phyloP scores from a whole-genome alignment of 345 rosid species.

The Acer campestre region DNA sequence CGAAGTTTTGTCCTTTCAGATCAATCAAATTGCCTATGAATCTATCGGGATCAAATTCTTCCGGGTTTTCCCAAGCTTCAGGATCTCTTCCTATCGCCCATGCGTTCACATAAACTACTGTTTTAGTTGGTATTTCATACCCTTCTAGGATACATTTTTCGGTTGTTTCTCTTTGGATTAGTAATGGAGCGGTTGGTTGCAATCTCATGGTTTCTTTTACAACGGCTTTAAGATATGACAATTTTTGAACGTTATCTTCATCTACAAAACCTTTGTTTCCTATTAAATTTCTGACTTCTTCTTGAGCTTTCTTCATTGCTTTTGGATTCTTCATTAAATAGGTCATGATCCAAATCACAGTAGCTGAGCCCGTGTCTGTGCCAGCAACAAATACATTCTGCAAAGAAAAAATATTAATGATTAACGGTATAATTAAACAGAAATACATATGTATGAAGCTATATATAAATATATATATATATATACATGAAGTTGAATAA shows the following conservation, averaged over 20 bases:
- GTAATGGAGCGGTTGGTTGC: constrained; percentile 29
- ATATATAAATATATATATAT: no score
- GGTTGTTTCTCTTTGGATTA: constrained; percentile 32
- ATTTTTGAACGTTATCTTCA: constrained; percentile 26
- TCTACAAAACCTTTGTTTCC: constrained; percentile 22
- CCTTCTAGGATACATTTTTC: constrained; percentile 19
- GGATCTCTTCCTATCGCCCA: no score
- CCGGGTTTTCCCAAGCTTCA: no score
- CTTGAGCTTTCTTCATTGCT: constrained; percentile 33
- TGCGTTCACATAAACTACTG: no score
- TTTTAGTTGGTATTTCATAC: background rate
- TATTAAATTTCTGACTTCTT: constrained; percentile 21
- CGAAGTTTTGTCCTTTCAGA: constrained; percentile 12
- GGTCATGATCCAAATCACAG: constrained; percentile 37
- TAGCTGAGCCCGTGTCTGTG: constrained; percentile 27
- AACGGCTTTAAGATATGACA: constrained; percentile 35
- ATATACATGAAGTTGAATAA: background rate
- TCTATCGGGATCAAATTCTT: no score
- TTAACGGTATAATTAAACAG: background rate
- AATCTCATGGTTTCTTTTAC: constrained; percentile 39
- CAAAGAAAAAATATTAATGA: background rate
- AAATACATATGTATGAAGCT: no score
- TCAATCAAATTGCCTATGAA: no score
- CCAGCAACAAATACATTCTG: constrained; percentile 36
- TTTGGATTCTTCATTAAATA: constrained; percentile 26